Base-by-base conservation (phyloP, 495 filamentous ascomycete genomes). In the Oleoguttula mirabilis region DNA sequence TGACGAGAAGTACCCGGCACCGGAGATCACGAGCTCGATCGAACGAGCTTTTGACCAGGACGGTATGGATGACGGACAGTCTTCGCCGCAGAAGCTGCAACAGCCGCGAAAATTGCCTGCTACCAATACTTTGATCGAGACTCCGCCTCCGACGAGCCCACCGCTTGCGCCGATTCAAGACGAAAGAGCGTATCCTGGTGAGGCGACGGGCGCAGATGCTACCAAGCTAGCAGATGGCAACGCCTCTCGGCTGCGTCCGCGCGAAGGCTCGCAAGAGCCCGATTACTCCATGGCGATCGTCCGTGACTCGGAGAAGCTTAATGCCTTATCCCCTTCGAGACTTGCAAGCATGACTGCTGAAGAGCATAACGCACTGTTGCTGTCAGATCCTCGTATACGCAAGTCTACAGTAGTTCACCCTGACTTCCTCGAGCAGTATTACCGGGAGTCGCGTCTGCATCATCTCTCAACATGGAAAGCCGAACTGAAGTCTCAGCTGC, bases 401-500 rank as follows among this genome's bases (percentile, higher is more conserved):
- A 84, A 88, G 45, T 83, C 84, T 0, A 88, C 84, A 21, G 84
- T 81, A 11, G 82, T 79, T 8, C 88, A 96, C 43, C 88, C 90
- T 0, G 79, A 88, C 30, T 98, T 98, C 41, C 63, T 98, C 1
- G 82, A 88, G 41, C 86, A 94, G 51, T 98, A 82, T 57, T 96
- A 95, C 52, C 78, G 80, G 41, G 84, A 95, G 59, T 94, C 86
- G 27, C 79, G 90, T 4, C 70, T 98, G 12, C 90, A 98, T 61
- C 88, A 98, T 55, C 66, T 98, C 1, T 95, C 90, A 2, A 83
- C 79, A 8, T 94, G 88, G 90, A 96, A 94, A 69, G 80, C 88
- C 0, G 80, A 94, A 32, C 60, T 98, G 10, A 95, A 94, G 58
- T 76, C 84, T 10, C 76, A 82, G 52, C 75, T 96, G 39, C 86